phyloP scores from a whole-genome alignment of 352 stramenopile genomes.

The Thraustochytrium sp. region DNA sequence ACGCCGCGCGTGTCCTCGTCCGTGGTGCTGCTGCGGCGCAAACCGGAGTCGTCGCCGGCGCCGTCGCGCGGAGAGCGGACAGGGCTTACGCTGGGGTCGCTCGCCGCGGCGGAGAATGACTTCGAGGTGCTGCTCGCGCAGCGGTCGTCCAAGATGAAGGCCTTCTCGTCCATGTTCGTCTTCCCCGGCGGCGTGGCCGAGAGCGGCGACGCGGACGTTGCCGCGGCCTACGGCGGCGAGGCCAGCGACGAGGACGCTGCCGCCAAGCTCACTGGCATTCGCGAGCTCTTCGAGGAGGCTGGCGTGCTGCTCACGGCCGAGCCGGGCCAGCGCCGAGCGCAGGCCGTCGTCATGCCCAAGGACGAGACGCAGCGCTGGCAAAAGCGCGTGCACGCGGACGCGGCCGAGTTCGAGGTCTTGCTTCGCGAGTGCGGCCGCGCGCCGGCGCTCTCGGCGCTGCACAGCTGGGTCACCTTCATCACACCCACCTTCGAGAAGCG shows the following conservation, averaged over 20 bases:
- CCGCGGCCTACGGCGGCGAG: not conserved
- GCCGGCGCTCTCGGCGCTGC: not conserved
- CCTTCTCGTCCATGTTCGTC: constrained; percentile 29
- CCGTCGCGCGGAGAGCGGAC: not conserved
- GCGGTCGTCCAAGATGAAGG: constrained; percentile 38
- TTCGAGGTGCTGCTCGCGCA: constrained; percentile 35
- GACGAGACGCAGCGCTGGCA: constrained; percentile 2
- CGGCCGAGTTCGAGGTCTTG: not conserved
- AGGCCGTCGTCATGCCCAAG: not conserved
- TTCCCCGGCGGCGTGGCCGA: constrained; percentile 17
- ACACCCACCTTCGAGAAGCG: constrained; percentile 1
- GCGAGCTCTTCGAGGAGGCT: constrained; percentile 37
- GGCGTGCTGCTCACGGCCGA: not conserved
- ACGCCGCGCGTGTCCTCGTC: not conserved
- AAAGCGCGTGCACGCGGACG: not conserved
- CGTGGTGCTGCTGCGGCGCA: constrained; percentile 23
- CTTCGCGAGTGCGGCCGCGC: not conserved
- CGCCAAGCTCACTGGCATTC: constrained; percentile 7
- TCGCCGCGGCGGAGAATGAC: not conserved
- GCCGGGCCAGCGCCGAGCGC: not conserved
- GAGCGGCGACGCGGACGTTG: not conserved
- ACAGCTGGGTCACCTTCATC: constrained; percentile 40
- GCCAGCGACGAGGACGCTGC: not conserved
- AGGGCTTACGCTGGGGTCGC: not conserved
- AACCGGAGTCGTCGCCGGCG: not conserved